Conservation (phyloP, 257 asterid genomes). For the Nicotiana paniculata region DNA sequence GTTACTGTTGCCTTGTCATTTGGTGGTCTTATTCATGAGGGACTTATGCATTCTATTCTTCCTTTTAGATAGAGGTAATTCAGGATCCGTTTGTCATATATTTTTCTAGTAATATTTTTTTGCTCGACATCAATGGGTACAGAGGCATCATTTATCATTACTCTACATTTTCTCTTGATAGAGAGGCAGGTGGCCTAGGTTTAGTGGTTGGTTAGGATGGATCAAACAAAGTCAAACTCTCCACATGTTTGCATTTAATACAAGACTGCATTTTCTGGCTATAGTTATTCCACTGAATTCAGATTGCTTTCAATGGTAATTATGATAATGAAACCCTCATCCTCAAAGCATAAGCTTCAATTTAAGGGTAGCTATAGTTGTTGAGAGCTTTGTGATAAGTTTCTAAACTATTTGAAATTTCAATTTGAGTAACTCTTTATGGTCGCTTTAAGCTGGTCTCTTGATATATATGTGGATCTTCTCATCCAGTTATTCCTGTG, state of each 20-base stretch:
- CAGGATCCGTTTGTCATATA: too few species aligned
- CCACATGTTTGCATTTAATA: slow-evolving; percentile 13
- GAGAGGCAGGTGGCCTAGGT: neutral
- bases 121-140: too few species aligned
- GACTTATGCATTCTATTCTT: neutral
- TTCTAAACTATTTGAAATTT: neutral
- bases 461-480: neutral
- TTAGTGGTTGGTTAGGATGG: neutral
- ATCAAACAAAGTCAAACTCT: slow-evolving; percentile 1
- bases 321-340: neutral
- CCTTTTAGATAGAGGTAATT: neutral
- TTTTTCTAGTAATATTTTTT: too few species aligned
- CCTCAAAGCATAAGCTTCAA: neutral
- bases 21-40: neutral
- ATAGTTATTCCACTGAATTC: slow-evolving; percentile 1
- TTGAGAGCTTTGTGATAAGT: neutral
- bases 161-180: neutral
- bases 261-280: slow-evolving; percentile 4
- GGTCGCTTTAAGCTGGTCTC: neutral
- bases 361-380: neutral
- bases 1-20: neutral
- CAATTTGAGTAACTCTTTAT: neutral
- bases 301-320: neutral
- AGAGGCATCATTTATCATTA: too few species aligned
- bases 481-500: too few species aligned